Evolutionary conservation across 148 eudicot species (phyloP).

Genomic region (Pharnaceum exiguum): DNA sequence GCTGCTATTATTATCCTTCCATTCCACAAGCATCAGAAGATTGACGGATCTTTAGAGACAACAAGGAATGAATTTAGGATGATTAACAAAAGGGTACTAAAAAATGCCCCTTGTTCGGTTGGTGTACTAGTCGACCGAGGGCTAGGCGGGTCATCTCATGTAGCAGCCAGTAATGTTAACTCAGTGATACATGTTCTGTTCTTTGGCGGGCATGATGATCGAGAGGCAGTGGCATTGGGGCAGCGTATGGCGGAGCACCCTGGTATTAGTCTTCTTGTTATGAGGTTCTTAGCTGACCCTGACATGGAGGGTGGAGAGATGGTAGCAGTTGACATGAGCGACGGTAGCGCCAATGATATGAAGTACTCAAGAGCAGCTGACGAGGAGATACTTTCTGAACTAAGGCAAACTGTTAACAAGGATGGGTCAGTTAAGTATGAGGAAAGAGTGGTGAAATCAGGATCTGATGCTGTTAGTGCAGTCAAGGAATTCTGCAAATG

Average conservation of each 20-base stretch:
- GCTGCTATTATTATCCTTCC: constrained; percentile 66
- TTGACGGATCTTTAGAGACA: constrained; percentile 66
- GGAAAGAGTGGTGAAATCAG: constrained; percentile 37
- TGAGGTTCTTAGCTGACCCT: constrained; percentile 37
- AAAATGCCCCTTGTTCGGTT: constrained; percentile 65
- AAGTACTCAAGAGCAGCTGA: constrained; percentile 25
- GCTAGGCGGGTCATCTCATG: constrained; percentile 70
- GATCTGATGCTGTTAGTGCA: constrained; percentile 22
- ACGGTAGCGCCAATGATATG: not conserved
- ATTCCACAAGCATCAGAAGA: constrained; percentile 64
- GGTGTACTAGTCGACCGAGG: constrained; percentile 74
- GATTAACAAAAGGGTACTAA: constrained; percentile 49
- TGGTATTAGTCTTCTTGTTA: constrained; percentile 47
- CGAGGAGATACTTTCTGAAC: constrained; percentile 25
- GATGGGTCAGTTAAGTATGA: constrained; percentile 42
- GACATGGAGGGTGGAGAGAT: constrained; percentile 25
- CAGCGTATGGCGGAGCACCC: constrained; percentile 80
- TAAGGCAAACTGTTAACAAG: constrained; percentile 22
- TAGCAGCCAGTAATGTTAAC: constrained; percentile 67
- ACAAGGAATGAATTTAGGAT: constrained; percentile 49
- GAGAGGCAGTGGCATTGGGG: constrained; percentile 66
- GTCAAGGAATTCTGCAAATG: constrained; percentile 33
- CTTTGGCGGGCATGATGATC: constrained; percentile 79
- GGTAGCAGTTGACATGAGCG: constrained; percentile 30
- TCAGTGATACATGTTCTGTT: constrained; percentile 43